Base-by-base conservation (phyloP, 352 stramenopile genomes). In the Pythium aquatile region DNA sequence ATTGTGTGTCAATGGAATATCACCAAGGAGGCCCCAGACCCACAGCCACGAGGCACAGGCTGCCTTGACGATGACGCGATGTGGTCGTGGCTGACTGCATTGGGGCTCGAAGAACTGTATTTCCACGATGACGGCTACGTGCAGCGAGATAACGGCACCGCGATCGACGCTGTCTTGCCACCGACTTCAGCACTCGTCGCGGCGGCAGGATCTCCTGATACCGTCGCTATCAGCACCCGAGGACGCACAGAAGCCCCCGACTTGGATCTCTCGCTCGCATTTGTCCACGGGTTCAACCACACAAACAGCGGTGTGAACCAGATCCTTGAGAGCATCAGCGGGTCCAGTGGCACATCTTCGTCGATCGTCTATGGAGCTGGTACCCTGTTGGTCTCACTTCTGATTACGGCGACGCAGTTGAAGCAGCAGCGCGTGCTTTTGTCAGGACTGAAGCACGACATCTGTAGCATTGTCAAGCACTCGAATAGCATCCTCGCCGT, bases 1-100 rank as follows among this genome's bases (percentile, higher is more conserved):
- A 77, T 78, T 10, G 78, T 93, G 42, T 93, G 82, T 53, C 85
- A 93, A 51, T 94, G 83, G 83, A 42, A 57, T 0, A 52, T 72
- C 11, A 49, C 26, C 1, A 63, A 55, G 28, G 60, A 72, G 32
- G 8, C 28, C 14, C 26, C 3, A 10, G 66, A 72, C 24, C 42
- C 60, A 9, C 66, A 72, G 14, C 55, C 66, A 32, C 66, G 66
- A 17, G 32, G 20, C 10, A 58, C 49, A 0, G 9, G 6, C 2
- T 14, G 33, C 0, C 14, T 68, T 9, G 49, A 62, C 26, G 17
- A 33, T 14, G 60, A 68, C 20, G 37, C 46, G 10, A 59, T 55
- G 47, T 72, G 56, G 47, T 29, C n/a, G 5, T 35, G 5, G 2
- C 20, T 72, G 1, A 32, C 9, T 3, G 44, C 42, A 14, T 52